Conservation (phyloP, 2,329 filamentous ascomycete species). For the Ceratocystis harringtonii region DNA sequence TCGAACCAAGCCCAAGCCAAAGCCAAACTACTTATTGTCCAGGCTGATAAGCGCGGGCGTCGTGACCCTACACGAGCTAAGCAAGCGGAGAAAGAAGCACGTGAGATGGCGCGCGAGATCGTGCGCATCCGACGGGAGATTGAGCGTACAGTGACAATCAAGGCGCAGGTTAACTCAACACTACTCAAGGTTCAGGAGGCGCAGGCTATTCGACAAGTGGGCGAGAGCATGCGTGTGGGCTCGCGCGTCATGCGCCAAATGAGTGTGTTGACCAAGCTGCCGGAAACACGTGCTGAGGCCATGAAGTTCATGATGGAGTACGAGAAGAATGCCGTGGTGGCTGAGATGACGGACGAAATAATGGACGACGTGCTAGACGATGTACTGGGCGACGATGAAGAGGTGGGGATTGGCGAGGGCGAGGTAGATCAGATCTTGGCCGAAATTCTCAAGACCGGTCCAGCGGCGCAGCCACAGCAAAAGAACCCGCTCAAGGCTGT, state of each 20-base stretch:
- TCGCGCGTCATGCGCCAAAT: constrained; percentile 97
- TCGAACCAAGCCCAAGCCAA: constrained; percentile 69
- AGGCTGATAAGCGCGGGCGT: constrained; percentile 66
- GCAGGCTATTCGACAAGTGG: constrained; percentile 88
- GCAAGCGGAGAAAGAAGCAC: constrained; percentile 69
- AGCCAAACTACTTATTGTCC: constrained; percentile 70
- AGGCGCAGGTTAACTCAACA: constrained; percentile 82
- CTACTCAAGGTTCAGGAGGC: constrained; percentile 97
- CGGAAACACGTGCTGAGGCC: constrained; percentile 63
- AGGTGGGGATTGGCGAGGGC: constrained; percentile 41
- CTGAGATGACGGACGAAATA: constrained; percentile 87
- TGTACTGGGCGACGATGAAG: constrained; percentile 44
- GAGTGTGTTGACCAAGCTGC: constrained; percentile 68
- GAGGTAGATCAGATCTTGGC: constrained; percentile 90
- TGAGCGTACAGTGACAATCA: constrained; percentile 63
- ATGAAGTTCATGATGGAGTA: constrained; percentile 86
- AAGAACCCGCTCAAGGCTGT: constrained; percentile 42
- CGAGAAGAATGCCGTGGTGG: constrained; percentile 89
- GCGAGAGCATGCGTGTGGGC: constrained; percentile 72
- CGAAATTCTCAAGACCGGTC: constrained; percentile 71
- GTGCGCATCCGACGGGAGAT: constrained; percentile 66
- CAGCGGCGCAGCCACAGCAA: constrained; percentile 39
- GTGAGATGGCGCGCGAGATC: constrained; percentile 77
- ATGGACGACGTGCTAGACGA: constrained; percentile 60
- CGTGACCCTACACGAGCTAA: constrained; percentile 62